phyloP scores from a whole-genome alignment of 2,329 filamentous ascomycete genomes.

The Apiospora phragmitis region DNA sequence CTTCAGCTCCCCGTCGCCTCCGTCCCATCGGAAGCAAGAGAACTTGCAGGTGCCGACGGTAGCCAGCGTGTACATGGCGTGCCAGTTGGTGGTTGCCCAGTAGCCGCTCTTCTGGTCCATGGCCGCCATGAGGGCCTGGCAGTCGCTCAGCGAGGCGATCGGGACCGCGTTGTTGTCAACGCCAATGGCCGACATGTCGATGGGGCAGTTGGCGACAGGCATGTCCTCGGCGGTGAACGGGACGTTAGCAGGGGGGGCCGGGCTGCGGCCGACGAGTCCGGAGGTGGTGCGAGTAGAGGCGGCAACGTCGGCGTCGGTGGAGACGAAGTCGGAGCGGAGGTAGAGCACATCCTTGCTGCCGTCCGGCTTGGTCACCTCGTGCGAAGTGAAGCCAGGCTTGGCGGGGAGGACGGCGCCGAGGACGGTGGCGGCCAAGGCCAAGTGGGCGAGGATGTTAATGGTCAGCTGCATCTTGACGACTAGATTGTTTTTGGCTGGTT shows the following conservation, averaged over 20 bases:
- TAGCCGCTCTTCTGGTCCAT: neutral
- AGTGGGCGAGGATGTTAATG: neutral
- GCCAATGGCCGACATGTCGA: neutral
- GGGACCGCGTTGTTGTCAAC: neutral
- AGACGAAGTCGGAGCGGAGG: neutral
- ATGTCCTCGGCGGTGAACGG: neutral
- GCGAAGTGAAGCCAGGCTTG: neutral
- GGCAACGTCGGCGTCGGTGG: neutral
- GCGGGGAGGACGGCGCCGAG: neutral
- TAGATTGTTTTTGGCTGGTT: neutral
- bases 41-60: neutral
- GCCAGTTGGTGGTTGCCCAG: neutral
- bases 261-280: neutral
- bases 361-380: constrained; percentile 8
- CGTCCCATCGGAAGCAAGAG: neutral
- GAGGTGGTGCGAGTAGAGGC: no score
- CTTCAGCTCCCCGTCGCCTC: neutral
- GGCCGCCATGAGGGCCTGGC: neutral
- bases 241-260: neutral
- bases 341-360: constrained; percentile 6
- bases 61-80: neutral
- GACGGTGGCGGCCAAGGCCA: neutral
- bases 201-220: neutral
- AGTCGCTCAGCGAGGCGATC: neutral
- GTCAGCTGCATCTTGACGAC: neutral